These are phyloP conservation scores for Gossypium mustelinum DNA, from an alignment of 345 rosid genomes.

Conservation along the genomic window DNA sequence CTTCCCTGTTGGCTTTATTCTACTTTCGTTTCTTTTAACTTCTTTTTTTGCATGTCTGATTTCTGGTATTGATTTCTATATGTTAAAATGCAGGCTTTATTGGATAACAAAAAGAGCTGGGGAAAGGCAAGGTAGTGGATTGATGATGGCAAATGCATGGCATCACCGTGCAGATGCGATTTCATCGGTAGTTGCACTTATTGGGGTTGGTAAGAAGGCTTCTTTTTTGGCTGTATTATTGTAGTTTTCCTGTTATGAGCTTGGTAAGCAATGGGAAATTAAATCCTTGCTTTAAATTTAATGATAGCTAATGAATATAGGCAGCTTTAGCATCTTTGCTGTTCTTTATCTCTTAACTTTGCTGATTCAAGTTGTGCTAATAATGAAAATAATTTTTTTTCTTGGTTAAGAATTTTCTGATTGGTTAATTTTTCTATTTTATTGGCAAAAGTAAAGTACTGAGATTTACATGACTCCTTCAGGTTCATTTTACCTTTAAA, in stretches of 20 bases:
- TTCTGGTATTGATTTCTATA: neutral
- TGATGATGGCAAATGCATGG: constrained; percentile 99
- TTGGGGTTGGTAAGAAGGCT: constrained; percentile 46
- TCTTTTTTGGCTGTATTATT: constrained; percentile 34
- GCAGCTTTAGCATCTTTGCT: constrained; percentile 29
- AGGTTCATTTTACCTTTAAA: neutral
- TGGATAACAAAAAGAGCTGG: constrained; percentile 91
- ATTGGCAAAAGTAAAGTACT: neutral
- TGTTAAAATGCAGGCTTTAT: constrained; percentile 51
- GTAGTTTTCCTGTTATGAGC: neutral
- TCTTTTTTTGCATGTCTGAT: neutral
- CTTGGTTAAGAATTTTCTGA: neutral
- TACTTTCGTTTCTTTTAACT: constrained; percentile 2
- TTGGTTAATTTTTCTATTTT: neutral
- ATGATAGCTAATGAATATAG: neutral
- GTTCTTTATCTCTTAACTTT: neutral
- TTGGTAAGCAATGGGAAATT: neutral
- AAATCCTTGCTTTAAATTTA: neutral
- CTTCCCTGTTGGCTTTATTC: constrained; percentile 5
- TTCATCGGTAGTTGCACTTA: constrained; percentile 82
- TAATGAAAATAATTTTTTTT: neutral
- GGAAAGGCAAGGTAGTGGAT: constrained; percentile 79
- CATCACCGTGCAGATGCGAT: constrained; percentile 97
- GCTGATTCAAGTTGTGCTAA: neutral
- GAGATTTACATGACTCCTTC: neutral